phyloP scores from a whole-genome alignment of 139 green algal genomes.

The Tetradesmus lagerheimii region DNA sequence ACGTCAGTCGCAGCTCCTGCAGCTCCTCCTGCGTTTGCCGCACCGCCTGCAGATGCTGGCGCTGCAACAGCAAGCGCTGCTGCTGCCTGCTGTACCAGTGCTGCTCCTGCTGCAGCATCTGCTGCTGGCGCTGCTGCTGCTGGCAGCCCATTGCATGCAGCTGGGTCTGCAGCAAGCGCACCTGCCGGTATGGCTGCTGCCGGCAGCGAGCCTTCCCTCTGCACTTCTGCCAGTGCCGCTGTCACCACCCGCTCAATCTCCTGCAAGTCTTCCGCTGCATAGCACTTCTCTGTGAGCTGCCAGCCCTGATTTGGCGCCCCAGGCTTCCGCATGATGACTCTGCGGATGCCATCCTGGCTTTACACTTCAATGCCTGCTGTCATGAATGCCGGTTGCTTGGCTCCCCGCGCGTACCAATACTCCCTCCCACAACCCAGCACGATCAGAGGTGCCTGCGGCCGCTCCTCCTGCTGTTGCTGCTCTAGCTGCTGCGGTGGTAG shows the following conservation, averaged over 20 bases:
- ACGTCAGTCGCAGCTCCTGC: background rate
- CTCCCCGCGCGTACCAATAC: background rate
- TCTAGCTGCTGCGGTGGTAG: background rate
- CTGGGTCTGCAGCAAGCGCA: background rate
- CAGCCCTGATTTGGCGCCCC: background rate
- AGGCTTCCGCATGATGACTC: background rate
- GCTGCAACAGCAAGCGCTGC: background rate
- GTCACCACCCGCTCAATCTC: conserved; percentile 1
- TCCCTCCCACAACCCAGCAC: background rate
- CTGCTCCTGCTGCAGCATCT: background rate
- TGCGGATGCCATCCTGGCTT: background rate
- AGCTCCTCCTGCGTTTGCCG: background rate
- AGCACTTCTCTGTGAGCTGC: conserved; percentile 6
- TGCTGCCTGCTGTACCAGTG: background rate
- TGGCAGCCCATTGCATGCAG: background rate
- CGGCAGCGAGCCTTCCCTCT: background rate
- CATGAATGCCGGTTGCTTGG: background rate
- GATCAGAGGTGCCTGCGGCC: background rate
- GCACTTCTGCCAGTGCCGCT: background rate
- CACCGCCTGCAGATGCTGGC: background rate
- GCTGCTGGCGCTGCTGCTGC: background rate
- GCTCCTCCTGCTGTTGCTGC: background rate
- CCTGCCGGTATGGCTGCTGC: background rate
- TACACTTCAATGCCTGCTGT: background rate
- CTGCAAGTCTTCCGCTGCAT: background rate